Evolutionary conservation across 495 filamentous ascomycete species (phyloP).

Genomic region (Choiromyces venosus): DNA sequence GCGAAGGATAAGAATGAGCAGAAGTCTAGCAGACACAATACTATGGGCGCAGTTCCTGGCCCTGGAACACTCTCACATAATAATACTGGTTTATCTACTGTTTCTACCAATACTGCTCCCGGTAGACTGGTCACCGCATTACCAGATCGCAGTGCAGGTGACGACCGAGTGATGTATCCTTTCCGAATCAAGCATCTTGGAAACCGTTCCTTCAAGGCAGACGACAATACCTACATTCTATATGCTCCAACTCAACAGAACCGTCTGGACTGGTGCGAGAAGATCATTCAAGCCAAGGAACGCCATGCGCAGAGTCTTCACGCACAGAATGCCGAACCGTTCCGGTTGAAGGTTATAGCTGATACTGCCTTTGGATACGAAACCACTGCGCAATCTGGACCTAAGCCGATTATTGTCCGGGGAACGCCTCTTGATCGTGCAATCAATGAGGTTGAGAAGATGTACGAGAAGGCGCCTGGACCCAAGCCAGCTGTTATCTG

Average conservation of each 20-base stretch:
- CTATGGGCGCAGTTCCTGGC: slow-evolving; percentile 46
- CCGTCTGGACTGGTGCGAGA: slow-evolving; percentile 82
- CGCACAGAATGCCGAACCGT: slow-evolving; percentile 93
- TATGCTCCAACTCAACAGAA: slow-evolving; percentile 70
- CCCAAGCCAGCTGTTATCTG: slow-evolving; percentile 70
- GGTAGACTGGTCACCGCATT: slow-evolving; percentile 35
- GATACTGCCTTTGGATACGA: slow-evolving; percentile 87
- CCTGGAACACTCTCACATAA: slow-evolving; percentile 59
- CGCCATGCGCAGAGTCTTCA: slow-evolving; percentile 80
- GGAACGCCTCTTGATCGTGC: slow-evolving; percentile 90
- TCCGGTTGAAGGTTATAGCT: slow-evolving; percentile 83
- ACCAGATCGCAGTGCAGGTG: slow-evolving; percentile 54
- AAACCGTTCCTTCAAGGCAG: slow-evolving; percentile 48
- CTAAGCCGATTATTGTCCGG: slow-evolving; percentile 62
- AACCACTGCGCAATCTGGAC: slow-evolving; percentile 49
- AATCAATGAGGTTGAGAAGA: slow-evolving; percentile 77
- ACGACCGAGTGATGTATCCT: slow-evolving; percentile 82
- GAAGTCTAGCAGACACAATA: slow-evolving; percentile 30
- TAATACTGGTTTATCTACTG: slow-evolving; percentile 49
- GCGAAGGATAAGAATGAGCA: slow-evolving; percentile 39
- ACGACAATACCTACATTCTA: slow-evolving; percentile 62
- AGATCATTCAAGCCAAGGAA: slow-evolving; percentile 91
- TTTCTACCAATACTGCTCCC: slow-evolving; percentile 29
- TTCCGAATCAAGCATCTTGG: slow-evolving; percentile 98
- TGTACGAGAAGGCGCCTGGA: slow-evolving; percentile 55